Percentiles rank a stretch among this genome's conserved stretches.
Conservation (phyloP, 2,329 filamentous ascomycete species). For the Neonectria faginata region DNA sequence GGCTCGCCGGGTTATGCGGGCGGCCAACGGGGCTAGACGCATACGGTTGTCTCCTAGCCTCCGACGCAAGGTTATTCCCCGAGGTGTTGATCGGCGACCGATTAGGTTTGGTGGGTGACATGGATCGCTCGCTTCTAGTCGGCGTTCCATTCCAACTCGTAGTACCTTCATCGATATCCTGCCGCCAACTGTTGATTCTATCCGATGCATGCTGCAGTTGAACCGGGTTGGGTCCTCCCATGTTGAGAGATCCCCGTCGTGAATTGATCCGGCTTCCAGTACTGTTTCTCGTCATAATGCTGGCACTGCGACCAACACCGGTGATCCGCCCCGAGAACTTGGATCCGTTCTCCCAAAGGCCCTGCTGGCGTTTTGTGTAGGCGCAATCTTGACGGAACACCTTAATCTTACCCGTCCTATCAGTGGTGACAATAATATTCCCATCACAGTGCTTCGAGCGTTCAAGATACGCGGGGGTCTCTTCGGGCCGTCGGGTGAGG, state of each 20-base stretch:
- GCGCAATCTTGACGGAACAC: conserved; percentile 97
- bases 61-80: conserved; percentile 57
- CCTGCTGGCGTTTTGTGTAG: conserved; percentile 78
- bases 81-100: conserved; percentile 53
- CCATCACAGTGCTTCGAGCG: conserved; percentile 82
- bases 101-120: conserved; percentile 63
- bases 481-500: conserved; percentile 64
- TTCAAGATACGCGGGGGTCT: conserved; percentile 81
- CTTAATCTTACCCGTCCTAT: conserved; percentile 89
- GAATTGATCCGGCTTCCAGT: conserved; percentile 61
- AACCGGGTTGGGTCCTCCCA: conserved; percentile 44
- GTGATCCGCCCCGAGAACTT: conserved; percentile 78
- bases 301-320: conserved; percentile 69
- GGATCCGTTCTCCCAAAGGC: conserved; percentile 82
- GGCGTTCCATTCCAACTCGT: conserved; percentile 55
- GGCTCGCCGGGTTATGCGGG: conserved; percentile 51
- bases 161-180: conserved; percentile 65
- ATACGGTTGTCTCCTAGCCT: conserved; percentile 60
- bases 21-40: conserved; percentile 43
- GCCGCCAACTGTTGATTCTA: conserved; percentile 89
- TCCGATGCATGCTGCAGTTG: conserved; percentile 65
- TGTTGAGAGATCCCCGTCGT: conserved; percentile 65
- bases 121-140: conserved; percentile 64
- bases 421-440: conserved; percentile 92
- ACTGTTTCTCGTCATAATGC: conserved; percentile 66